Percentiles rank a stretch among this genome's conserved stretches.
phyloP scores from a whole-genome alignment of 495 filamentous ascomycete species.

The Neurospora sp. region DNA sequence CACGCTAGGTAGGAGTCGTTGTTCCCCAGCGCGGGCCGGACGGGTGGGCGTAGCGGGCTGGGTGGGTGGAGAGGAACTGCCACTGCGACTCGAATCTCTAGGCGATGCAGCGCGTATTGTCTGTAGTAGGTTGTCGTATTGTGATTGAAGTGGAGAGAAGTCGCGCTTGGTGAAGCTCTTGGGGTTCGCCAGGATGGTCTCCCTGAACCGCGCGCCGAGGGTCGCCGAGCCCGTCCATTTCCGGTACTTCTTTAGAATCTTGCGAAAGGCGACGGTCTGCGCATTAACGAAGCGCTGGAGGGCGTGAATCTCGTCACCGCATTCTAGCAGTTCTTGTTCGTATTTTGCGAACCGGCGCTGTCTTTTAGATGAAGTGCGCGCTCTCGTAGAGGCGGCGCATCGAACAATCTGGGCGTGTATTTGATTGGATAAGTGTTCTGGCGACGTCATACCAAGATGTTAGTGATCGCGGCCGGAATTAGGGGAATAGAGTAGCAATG shows the following conservation, averaged over 20 bases:
- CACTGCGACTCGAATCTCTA: slow-evolving; percentile 3
- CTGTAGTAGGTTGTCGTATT: slow-evolving; percentile 46
- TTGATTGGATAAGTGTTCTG: slow-evolving; percentile 43
- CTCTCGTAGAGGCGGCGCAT: slow-evolving; percentile 23
- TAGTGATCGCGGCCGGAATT: background rate
- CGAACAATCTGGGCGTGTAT: slow-evolving; percentile 38
- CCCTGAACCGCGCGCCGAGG: slow-evolving; percentile 48
- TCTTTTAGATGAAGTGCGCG: slow-evolving; percentile 24
- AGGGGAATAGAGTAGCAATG: background rate
- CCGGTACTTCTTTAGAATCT: slow-evolving; percentile 68
- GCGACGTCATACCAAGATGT: background rate
- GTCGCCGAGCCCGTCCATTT: slow-evolving; percentile 60
- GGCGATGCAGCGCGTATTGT: slow-evolving; percentile 38
- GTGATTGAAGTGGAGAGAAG: slow-evolving; percentile 42
- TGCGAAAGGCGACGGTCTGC: slow-evolving; percentile 57
- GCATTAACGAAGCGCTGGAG: slow-evolving; percentile 53
- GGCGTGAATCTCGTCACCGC: slow-evolving; percentile 51
- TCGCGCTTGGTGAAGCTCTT: slow-evolving; percentile 54
- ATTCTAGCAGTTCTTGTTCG: slow-evolving; percentile 33
- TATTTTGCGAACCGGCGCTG: slow-evolving; percentile 41
- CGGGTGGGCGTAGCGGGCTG: slow-evolving; percentile 11
- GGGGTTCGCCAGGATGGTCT: slow-evolving; percentile 44
- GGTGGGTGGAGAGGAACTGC: slow-evolving; percentile 6
- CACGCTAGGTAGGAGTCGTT: slow-evolving; percentile 8
- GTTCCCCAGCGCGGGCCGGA: slow-evolving; percentile 4